phyloP scores from a whole-genome alignment of 805 yeast genomes.

The Spathaspora girioi region DNA sequence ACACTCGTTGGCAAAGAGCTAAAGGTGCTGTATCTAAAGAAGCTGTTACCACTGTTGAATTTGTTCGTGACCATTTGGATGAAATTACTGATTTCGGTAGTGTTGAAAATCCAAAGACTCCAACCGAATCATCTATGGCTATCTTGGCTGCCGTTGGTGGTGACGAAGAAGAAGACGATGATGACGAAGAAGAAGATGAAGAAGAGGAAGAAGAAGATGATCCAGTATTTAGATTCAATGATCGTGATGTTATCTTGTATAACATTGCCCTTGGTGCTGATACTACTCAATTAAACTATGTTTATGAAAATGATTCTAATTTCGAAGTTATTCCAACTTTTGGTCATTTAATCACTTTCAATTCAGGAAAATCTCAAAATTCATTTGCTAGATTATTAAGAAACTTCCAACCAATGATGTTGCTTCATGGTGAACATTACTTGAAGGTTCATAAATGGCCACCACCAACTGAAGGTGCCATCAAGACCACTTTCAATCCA shows the following conservation, averaged over 20 bases:
- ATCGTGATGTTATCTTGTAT: constrained; percentile 74
- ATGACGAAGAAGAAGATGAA: constrained; percentile 39
- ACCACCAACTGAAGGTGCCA: constrained; percentile 65
- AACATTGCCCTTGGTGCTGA: constrained; percentile 88
- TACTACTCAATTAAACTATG: constrained; percentile 70
- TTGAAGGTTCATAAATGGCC: constrained; percentile 73
- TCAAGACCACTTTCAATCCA: constrained; percentile 62
- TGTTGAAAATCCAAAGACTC: constrained; percentile 52
- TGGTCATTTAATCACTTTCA: constrained; percentile 86
- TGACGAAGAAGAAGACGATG: constrained; percentile 46
- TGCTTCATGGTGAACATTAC: constrained; percentile 95
- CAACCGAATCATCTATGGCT: constrained; percentile 77
- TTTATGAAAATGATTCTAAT: constrained; percentile 69
- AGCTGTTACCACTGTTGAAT: constrained; percentile 58
- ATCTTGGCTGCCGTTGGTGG: constrained; percentile 64
- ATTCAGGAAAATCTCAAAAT: constrained; percentile 51
- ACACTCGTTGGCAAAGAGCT: constrained; percentile 92
- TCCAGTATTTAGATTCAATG: constrained; percentile 54
- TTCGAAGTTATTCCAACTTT: constrained; percentile 87
- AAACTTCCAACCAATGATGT: constrained; percentile 82
- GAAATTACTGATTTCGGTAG: constrained; percentile 64
- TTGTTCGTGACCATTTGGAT: constrained; percentile 62
- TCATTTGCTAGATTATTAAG: constrained; percentile 62
- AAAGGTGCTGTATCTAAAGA: constrained; percentile 72
- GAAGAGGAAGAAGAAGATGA: constrained; percentile 38